Conservation (phyloP, 139 green algal species). For the Chlorella ohadii region DNA sequence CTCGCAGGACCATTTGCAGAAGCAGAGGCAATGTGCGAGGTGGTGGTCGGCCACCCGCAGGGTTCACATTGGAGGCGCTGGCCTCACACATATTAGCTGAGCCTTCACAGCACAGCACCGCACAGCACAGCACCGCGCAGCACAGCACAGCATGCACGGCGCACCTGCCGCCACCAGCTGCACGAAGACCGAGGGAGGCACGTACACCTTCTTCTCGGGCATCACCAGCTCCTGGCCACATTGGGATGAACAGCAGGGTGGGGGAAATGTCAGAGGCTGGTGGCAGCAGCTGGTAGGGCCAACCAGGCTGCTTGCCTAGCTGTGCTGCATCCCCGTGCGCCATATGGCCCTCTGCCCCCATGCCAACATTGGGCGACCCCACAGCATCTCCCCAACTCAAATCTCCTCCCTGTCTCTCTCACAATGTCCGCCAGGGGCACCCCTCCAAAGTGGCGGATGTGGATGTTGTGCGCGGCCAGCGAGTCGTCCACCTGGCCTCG, state of each 20-base stretch:
- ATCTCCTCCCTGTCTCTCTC: background rate
- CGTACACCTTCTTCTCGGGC: constrained; percentile 9
- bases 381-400: background rate
- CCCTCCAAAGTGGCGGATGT: background rate
- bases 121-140: background rate
- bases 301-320: no score
- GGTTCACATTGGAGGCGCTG: no score
- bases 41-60: no score
- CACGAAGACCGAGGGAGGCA: background rate
- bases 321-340: no score
- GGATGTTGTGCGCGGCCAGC: constrained; percentile 6
- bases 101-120: background rate
- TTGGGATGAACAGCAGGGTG: background rate
- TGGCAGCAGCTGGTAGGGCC: no score
- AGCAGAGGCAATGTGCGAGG: no score
- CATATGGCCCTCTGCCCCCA: no score
- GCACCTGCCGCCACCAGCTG: constrained; percentile 14
- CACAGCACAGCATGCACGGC: background rate
- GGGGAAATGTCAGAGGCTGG: no score
- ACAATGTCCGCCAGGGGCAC: constrained; percentile 17
- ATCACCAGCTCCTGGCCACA: constrained; percentile 10
- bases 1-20: no score
- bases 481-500: background rate
- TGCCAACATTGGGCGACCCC: no score
- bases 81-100: no score